phyloP scores from a whole-genome alignment of 331 rosid genomes.

The Malus hybrid region DNA sequence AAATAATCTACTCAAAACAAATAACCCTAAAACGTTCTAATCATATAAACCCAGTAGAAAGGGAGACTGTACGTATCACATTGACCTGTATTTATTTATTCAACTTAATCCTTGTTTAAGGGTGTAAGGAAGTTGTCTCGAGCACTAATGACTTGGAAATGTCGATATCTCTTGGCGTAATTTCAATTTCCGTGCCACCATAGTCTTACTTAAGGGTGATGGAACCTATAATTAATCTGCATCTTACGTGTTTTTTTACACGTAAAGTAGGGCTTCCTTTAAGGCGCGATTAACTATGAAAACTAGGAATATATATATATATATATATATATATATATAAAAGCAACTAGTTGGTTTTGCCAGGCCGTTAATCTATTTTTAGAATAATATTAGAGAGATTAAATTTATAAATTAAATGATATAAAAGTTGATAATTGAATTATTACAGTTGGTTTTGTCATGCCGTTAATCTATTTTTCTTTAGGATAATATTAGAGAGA shows the following conservation, averaged over 20 bases:
- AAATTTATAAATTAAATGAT: no score
- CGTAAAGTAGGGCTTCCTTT: conserved; percentile 9
- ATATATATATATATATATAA: neutral
- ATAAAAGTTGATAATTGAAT: no score
- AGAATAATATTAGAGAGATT: no score
- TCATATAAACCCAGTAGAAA: conserved; percentile 8
- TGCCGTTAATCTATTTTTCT: no score
- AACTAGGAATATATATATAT: neutral
- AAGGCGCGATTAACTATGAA: neutral
- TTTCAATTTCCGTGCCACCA: no score
- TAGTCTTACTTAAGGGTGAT: no score
- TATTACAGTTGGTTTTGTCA: neutral
- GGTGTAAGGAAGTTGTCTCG: conserved; percentile 14
- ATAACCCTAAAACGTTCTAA: neutral
- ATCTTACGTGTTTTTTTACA: neutral
- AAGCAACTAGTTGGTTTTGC: neutral
- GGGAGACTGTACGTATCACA: conserved; percentile 14
- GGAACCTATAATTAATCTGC: no score
- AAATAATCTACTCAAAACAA: no score
- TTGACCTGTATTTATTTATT: conserved; percentile 3
- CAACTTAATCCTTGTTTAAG: conserved; percentile 30
- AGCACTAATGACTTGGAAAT: neutral
- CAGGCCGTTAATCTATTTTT: no score
- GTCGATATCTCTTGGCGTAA: no score
- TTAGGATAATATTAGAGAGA: no score